phyloP scores from a whole-genome alignment of 164 flowering plant species.

The Liriodendron chinense region DNA sequence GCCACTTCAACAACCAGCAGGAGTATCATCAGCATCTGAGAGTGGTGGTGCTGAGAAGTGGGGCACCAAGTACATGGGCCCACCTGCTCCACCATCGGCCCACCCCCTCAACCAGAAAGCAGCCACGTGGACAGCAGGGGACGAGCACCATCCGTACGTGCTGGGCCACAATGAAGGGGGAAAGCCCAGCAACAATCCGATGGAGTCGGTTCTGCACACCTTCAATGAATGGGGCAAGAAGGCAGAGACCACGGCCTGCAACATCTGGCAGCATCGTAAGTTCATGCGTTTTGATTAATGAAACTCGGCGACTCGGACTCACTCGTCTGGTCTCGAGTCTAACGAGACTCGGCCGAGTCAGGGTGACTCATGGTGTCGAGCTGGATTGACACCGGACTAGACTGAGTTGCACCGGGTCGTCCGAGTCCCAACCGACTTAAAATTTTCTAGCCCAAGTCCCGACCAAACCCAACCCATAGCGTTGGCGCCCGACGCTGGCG shows the following conservation, averaged over 20 bases:
- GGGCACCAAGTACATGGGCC: conserved; percentile 77
- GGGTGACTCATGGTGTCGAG: not conserved
- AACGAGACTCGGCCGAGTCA: not conserved
- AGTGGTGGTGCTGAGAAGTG: conserved; percentile 38
- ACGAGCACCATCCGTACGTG: conserved; percentile 37
- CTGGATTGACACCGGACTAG: not conserved
- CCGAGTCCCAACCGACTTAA: not conserved
- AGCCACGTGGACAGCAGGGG: conserved; percentile 43
- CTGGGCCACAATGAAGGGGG: conserved; percentile 28
- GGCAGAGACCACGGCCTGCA: conserved; percentile 42
- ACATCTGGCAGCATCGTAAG: conserved; percentile 50
- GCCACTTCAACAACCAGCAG: not conserved
- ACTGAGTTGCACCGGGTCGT: not conserved
- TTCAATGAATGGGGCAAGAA: conserved; percentile 39
- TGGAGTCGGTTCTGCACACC: conserved; percentile 34
- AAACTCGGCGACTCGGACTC: not conserved
- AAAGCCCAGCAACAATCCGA: conserved; percentile 30
- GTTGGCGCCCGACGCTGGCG: no score
- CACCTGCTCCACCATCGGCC: conserved; percentile 54
- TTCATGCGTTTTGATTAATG: not conserved
- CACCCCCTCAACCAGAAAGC: conserved; percentile 75
- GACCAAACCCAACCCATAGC: no score
- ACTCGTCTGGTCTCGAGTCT: no score
- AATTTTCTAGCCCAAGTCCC: no score
- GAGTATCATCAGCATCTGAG: not conserved